These are phyloP conservation scores for Sclerotinia glacialis DNA, from an alignment of 2,329 filamentous ascomycete species.

Conservation along the genomic window DNA sequence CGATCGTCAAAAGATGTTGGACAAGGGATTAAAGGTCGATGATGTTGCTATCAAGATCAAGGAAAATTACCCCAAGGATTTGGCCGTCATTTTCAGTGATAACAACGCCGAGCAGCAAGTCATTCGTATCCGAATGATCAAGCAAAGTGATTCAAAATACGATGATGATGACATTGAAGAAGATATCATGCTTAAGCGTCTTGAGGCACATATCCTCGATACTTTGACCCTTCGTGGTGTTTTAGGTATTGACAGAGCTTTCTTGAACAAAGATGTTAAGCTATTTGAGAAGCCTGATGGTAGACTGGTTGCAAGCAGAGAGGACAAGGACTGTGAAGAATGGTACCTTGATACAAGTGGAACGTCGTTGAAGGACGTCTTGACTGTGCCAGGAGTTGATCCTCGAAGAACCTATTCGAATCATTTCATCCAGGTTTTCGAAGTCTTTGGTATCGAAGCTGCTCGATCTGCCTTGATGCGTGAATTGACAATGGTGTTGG, in stretches of 20 bases:
- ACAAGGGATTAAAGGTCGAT: constrained; percentile 87
- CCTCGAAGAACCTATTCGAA: constrained; percentile 85
- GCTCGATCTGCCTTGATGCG: constrained; percentile 81
- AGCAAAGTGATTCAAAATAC: constrained; percentile 66
- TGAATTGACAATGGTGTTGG: constrained; percentile 88
- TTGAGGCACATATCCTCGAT: constrained; percentile 88
- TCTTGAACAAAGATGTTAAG: constrained; percentile 78
- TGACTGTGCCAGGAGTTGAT: constrained; percentile 86
- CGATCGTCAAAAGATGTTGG: constrained; percentile 89
- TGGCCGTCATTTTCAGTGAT: constrained; percentile 94
- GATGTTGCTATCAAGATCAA: constrained; percentile 90
- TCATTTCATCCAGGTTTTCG: constrained; percentile 90
- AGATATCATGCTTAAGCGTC: constrained; percentile 86
- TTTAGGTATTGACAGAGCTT: constrained; percentile 81
- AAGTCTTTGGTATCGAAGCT: constrained; percentile 95
- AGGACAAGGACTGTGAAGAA: constrained; percentile 74
- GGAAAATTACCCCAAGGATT: constrained; percentile 77
- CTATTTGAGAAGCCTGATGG: constrained; percentile 68
- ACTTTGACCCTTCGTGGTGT: constrained; percentile 90
- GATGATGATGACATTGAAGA: constrained; percentile 76
- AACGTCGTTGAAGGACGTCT: constrained; percentile 78
- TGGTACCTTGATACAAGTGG: constrained; percentile 97
- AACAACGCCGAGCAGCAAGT: constrained; percentile 96
- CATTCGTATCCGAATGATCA: constrained; percentile 83
- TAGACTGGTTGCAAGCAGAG: constrained; percentile 69